Percentiles rank a stretch among this genome's conserved stretches.
Evolutionary conservation across 805 yeast species (phyloP).

Genomic region (Priceomyces fermenticarens): DNA sequence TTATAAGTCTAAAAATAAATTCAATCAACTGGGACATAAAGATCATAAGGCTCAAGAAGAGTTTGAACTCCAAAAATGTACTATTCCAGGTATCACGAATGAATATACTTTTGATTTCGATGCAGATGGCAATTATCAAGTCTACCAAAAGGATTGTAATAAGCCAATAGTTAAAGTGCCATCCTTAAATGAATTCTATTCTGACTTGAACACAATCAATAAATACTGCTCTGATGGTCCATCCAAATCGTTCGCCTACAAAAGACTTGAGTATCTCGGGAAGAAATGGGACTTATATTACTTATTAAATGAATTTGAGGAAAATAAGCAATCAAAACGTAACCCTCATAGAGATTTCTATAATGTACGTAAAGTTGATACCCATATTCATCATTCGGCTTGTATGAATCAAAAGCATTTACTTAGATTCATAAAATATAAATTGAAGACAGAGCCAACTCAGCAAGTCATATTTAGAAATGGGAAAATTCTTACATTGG

Average conservation of each 20-base stretch:
- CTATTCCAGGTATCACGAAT: constrained; percentile 50
- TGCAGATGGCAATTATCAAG: constrained; percentile 69
- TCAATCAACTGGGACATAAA: constrained; percentile 40
- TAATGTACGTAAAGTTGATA: constrained; percentile 94
- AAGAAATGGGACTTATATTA: constrained; percentile 95
- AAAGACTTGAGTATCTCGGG: constrained; percentile 88
- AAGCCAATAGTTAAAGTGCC: constrained; percentile 61
- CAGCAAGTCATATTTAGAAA: constrained; percentile 94
- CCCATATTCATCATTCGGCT: constrained; percentile 98
- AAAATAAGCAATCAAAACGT: constrained; percentile 81
- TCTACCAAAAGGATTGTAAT: constrained; percentile 35
- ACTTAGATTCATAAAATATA: constrained; percentile 89
- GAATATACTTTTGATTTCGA: constrained; percentile 45
- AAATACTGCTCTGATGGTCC: constrained; percentile 90
- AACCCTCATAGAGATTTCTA: constrained; percentile 98
- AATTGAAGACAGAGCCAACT: constrained; percentile 79
- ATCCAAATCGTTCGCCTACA: constrained; percentile 91
- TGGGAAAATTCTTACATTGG: constrained; percentile 78
- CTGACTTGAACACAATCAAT: constrained; percentile 74
- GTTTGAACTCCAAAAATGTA: constrained; percentile 57
- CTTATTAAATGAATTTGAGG: constrained; percentile 87
- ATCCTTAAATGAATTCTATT: constrained; percentile 78
- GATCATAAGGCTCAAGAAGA: constrained; percentile 40
- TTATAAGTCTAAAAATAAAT: constrained; percentile 55
- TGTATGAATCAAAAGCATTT: constrained; percentile 98